Percentiles rank a stretch among this genome's conserved stretches.
Evolutionary conservation across 495 filamentous ascomycete species (phyloP).

Genomic region (Penicillium ucsense): DNA sequence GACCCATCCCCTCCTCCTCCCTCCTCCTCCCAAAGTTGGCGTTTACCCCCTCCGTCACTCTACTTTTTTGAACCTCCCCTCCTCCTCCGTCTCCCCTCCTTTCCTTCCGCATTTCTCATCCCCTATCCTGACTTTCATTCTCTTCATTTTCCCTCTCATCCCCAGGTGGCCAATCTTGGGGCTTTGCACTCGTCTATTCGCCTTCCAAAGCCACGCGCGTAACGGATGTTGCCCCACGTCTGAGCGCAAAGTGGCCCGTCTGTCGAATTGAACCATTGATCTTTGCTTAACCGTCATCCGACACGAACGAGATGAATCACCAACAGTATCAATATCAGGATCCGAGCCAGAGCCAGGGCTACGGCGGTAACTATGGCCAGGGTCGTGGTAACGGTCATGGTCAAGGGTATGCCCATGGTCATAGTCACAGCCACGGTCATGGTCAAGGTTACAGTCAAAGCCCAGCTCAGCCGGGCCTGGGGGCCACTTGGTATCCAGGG

Average conservation of each 20-base stretch:
- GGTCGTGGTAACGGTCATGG: too few relatives aligned
- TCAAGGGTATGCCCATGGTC: too few relatives aligned
- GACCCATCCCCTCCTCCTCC: background rate
- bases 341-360: slow-evolving; percentile 6
- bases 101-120: background rate
- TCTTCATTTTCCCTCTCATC: background rate
- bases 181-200: too few relatives aligned
- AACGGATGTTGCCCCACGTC: background rate
- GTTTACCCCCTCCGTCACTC: background rate
- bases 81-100: background rate
- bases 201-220: background rate
- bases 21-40: background rate
- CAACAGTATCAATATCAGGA: slow-evolving; percentile 8
- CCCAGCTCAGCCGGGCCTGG: slow-evolving; percentile 42
- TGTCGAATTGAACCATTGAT: background rate
- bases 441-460: too few relatives aligned
- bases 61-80: background rate
- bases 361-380: slow-evolving; percentile 18
- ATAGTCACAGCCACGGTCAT: too few relatives aligned
- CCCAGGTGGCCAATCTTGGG: too few relatives aligned
- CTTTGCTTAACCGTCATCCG: background rate
- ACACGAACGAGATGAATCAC: slow-evolving; percentile 24
- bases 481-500: slow-evolving; percentile 86
- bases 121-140: background rate
- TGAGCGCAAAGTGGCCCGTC: background rate